phyloP scores from a whole-genome alignment of 306 rosid species.

The Macrotyloma uniflorum region DNA sequence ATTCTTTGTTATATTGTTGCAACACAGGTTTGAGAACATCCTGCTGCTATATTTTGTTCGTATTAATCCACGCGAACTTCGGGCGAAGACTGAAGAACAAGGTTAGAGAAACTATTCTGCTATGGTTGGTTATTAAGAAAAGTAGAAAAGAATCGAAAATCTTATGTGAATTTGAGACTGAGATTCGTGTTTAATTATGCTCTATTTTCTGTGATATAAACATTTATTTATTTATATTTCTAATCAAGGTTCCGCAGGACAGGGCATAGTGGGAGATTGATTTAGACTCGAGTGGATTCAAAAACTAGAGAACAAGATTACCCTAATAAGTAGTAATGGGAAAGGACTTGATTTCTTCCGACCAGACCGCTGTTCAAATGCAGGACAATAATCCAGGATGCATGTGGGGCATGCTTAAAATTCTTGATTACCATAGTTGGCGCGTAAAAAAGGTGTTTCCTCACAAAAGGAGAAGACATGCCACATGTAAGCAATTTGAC shows the following conservation, averaged over 20 bases:
- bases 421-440: conserved; percentile 76
- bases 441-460: conserved; percentile 63
- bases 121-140: neutral
- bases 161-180: neutral
- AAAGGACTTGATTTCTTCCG: conserved; percentile 53
- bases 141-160: neutral
- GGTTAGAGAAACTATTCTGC: conserved; percentile 14
- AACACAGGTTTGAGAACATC: conserved; percentile 14
- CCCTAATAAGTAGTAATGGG: conserved; percentile 53
- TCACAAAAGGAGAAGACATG: conserved; percentile 54
- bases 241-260: conserved; percentile 43
- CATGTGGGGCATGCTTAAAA: conserved; percentile 67
- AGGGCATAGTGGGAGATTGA: conserved; percentile 42
- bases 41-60: neutral
- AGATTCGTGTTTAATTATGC: conserved; percentile 16
- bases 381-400: conserved; percentile 61
- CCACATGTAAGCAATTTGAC: conserved; percentile 48
- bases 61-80: neutral
- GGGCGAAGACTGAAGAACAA: conserved; percentile 12
- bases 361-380: conserved; percentile 46
- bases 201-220: conserved; percentile 1
- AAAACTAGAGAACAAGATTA: conserved; percentile 41
- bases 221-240: neutral
- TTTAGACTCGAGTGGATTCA: conserved; percentile 31
- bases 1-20: neutral